These are phyloP conservation scores for Cystobasidium onofrii DNA, from an alignment of 768 basidiomycete species.

Conservation along the genomic window DNA sequence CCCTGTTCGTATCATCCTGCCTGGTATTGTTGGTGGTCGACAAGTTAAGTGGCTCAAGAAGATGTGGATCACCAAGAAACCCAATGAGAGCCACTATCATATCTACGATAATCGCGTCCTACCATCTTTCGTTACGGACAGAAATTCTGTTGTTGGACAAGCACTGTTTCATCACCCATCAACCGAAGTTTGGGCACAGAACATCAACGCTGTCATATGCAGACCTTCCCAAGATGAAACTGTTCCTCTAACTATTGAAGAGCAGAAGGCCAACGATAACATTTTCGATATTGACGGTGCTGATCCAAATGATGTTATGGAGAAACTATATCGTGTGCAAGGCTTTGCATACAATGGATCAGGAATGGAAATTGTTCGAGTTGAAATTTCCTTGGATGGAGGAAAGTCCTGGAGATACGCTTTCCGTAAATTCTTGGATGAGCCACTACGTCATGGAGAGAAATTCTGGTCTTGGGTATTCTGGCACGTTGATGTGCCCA, in stretches of 20 bases:
- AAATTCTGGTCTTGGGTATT: constrained; percentile 8
- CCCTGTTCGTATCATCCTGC: constrained; percentile 57
- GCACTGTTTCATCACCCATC: background rate
- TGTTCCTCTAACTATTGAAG: background rate
- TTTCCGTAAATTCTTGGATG: background rate
- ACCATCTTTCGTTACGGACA: background rate
- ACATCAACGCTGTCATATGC: background rate
- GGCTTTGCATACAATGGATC: background rate
- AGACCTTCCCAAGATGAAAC: background rate
- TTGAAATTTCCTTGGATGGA: constrained; percentile 2
- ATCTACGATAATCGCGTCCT: background rate
- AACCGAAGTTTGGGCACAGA: background rate
- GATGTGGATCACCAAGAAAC: background rate
- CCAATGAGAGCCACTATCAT: background rate
- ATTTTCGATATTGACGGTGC: background rate
- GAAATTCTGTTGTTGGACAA: background rate
- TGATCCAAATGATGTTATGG: background rate
- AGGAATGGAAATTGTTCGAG: constrained; percentile 1
- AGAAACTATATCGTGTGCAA: background rate
- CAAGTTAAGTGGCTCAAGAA: constrained; percentile 52
- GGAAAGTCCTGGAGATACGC: background rate
- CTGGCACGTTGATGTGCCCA: background rate
- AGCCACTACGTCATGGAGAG: background rate
- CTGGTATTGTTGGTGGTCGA: constrained; percentile 57
- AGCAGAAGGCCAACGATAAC: background rate